Evolutionary conservation across 1,284 basidiomycete genomes (phyloP), one percentile per base, ranked within the genome.

Genomic region (Tilletia caries): DNA sequence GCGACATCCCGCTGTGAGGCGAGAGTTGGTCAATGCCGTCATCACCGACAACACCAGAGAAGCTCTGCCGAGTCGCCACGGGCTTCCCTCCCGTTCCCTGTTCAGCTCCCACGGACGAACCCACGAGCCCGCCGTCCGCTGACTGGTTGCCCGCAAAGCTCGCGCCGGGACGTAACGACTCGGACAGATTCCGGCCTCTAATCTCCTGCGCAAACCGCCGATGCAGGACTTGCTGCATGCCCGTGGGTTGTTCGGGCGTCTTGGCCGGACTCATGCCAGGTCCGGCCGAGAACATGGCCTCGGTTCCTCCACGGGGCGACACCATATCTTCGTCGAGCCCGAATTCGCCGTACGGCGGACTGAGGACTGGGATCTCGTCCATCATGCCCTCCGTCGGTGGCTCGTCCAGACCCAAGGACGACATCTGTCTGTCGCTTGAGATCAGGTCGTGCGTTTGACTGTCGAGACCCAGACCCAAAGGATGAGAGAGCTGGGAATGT

Each of bases 201-300:
- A 62, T 62, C 18, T 62, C 58, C 27, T 62, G 58, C 33, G 32
- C 58, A 29, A 62, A 62, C 34, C 58, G 58, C 58, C 58, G 58
- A 13, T 62, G 58, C 18, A 62, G 58, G 4, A 54, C 12, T 27
- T 25, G 13, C 5, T 54, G 52, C 52, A 54, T 54, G 1, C 37
- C 37, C 37, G 37, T 41, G 15, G 37, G 15, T 41, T 18, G 18
- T 2, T 13, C 52, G 25, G 52, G 23, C 52, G 52, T 4, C 29
- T 27, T 54, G 52, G 52, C 20, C 23, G n/a, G 23, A 0, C 15
- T 41, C 37, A 15, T 41, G 8, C 15, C 37, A 10, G 37, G 37
- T 15, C 37, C 15, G 37, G 1, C 29, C 23, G 52, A 13, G 52
- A 54, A 54, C 3, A 23, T 5, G 25, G 25, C 52, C 5, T 13